phyloP scores from a whole-genome alignment of 2,329 filamentous ascomycete genomes.

The Aspergillus uvarum region DNA sequence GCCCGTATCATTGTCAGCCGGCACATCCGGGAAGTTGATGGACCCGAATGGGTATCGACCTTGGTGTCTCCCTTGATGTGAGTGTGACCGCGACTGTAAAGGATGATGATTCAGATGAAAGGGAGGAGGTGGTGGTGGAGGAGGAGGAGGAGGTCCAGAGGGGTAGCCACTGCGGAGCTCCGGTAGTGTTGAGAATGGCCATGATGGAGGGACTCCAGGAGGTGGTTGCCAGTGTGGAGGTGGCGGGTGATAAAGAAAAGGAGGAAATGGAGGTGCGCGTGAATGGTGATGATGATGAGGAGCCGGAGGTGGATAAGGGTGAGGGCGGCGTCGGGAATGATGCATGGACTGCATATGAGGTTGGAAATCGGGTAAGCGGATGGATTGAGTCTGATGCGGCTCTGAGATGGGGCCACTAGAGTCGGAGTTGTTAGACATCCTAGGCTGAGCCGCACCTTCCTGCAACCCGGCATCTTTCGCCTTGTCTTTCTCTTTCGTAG shows the following conservation, averaged over 20 bases:
- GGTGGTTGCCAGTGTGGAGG: not conserved
- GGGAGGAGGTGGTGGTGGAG: not conserved
- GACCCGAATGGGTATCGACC: not conserved
- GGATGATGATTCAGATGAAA: not conserved
- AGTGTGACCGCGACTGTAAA: not conserved
- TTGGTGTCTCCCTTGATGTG: not conserved
- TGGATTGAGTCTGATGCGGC: not conserved
- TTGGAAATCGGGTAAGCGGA: not conserved
- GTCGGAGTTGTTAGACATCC: not conserved
- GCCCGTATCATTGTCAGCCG: not conserved
- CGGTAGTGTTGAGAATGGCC: not conserved
- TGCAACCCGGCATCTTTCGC: not conserved
- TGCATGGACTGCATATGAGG: not conserved
- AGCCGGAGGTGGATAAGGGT: not conserved
- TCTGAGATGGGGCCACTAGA: not conserved
- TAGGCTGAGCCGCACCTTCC: not conserved
- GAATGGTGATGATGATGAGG: not conserved
- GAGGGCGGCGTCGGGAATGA: not conserved
- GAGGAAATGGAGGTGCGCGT: not conserved
- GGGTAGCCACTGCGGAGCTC: not conserved
- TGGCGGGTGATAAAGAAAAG: not conserved
- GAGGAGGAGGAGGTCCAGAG: not conserved
- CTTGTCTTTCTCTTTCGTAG: not conserved
- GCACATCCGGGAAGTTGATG: not conserved
- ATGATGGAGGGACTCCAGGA: not conserved